Conservation (phyloP, 2,329 filamentous ascomycete species). For the Talaromyces sp. region DNA sequence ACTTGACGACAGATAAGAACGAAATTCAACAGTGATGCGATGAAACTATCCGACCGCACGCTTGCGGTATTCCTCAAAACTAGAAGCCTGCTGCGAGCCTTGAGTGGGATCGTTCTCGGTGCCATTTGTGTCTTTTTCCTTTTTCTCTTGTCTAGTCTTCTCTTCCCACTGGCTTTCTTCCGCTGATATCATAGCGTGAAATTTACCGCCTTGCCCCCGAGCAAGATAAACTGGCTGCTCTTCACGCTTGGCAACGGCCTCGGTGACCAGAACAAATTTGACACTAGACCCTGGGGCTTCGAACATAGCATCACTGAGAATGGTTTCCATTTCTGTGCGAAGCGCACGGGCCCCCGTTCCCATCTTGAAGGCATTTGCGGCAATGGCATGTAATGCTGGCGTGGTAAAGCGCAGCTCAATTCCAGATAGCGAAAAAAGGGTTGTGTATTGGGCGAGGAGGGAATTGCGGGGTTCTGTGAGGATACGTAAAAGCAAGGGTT, state of each 20-base stretch:
- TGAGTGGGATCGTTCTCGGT: constrained; percentile 8
- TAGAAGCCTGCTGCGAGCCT: constrained; percentile 26
- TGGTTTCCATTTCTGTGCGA: constrained; percentile 78
- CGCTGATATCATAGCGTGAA: constrained; percentile 53
- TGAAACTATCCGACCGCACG: constrained; percentile 33
- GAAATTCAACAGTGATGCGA: neutral
- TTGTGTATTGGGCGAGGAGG: constrained; percentile 83
- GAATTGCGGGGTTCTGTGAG: constrained; percentile 91
- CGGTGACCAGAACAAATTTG: constrained; percentile 73
- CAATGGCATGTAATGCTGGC: constrained; percentile 77
- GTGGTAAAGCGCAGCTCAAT: constrained; percentile 81
- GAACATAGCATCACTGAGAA: constrained; percentile 79
- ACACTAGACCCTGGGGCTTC: constrained; percentile 69
- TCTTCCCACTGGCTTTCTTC: constrained; percentile 57
- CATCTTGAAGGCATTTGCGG: constrained; percentile 67
- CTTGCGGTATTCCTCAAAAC: constrained; percentile 50
- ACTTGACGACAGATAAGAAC: neutral
- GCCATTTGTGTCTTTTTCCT: constrained; percentile 27
- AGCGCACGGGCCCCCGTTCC: constrained; percentile 79
- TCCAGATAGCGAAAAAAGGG: constrained; percentile 79
- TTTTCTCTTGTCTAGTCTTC: constrained; percentile 37
- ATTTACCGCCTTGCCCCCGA: constrained; percentile 54
- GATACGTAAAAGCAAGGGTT: constrained; percentile 74
- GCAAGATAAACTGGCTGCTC: constrained; percentile 58
- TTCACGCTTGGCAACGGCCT: constrained; percentile 65